Percentiles rank a stretch among this genome's conserved stretches.
These are phyloP conservation scores for Hypoxylon sp. DNA, from an alignment of 2,329 filamentous ascomycete genomes.

Conservation along the genomic window DNA sequence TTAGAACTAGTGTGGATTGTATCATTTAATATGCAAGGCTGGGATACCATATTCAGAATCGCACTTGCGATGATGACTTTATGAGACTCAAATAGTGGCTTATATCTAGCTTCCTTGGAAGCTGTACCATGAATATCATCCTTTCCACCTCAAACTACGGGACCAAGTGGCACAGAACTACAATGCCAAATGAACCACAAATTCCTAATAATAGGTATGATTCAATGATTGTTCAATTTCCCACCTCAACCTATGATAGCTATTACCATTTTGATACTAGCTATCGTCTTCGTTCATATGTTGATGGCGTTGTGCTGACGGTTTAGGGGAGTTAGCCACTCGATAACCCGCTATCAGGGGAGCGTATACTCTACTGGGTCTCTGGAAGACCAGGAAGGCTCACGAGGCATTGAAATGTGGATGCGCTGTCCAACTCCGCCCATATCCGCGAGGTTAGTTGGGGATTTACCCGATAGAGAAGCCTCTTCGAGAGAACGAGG, in stretches of 20 bases:
- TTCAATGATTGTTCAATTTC: conserved; percentile 13
- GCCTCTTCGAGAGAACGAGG: conserved; percentile 1
- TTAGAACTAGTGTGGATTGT: conserved; percentile 15
- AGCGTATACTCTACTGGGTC: conserved; percentile 37
- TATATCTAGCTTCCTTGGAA: not conserved
- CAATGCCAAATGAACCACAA: conserved; percentile 35
- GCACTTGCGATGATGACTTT: conserved; percentile 39
- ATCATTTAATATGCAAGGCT: conserved; percentile 19
- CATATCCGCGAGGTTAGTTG: conserved; percentile 24
- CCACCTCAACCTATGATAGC: conserved; percentile 3
- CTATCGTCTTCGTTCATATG: not conserved
- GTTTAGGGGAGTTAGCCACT: conserved; percentile 13
- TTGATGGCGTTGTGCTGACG: conserved; percentile 26
- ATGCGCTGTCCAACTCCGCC: conserved; percentile 42
- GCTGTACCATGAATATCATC: not conserved
- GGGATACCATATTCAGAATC: conserved; percentile 38
- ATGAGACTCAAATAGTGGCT: conserved; percentile 2
- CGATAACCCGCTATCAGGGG: conserved; percentile 33
- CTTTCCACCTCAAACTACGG: conserved; percentile 3
- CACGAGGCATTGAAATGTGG: conserved; percentile 38
- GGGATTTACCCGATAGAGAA: conserved; percentile 17
- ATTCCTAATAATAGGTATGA: conserved; percentile 36
- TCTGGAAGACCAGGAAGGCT: conserved; percentile 35
- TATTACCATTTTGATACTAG: conserved; percentile 2
- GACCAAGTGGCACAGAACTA: conserved; percentile 14